Evolutionary conservation across 2,329 filamentous ascomycete species (phyloP).

Genomic region (Fusarium pininemorale): DNA sequence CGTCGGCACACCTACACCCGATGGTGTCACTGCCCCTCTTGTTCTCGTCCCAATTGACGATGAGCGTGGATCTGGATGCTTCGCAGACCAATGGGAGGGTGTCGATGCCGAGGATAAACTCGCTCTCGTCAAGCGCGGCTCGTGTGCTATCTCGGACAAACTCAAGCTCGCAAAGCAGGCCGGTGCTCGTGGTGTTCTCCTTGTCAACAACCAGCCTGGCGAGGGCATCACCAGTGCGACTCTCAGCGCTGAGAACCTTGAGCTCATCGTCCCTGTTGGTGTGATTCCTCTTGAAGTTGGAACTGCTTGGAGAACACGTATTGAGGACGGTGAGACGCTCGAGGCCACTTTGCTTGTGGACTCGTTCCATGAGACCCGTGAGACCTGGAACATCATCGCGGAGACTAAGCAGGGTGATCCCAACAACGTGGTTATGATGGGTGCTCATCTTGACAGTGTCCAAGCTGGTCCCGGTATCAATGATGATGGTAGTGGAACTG

Average conservation of each 20-base stretch:
- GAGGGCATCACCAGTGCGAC: slow-evolving; percentile 58
- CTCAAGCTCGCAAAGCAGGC: slow-evolving; percentile 54
- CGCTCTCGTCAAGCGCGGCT: slow-evolving; percentile 56
- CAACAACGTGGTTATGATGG: slow-evolving; percentile 54
- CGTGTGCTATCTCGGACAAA: slow-evolving; percentile 55
- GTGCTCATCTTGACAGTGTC: slow-evolving; percentile 54
- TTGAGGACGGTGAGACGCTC: slow-evolving; percentile 48
- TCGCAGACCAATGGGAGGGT: slow-evolving; percentile 55
- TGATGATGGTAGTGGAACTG: slow-evolving; percentile 53
- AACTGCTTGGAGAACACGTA: slow-evolving; percentile 46
- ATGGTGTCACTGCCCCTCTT: slow-evolving; percentile 50
- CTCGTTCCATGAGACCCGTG: slow-evolving; percentile 48
- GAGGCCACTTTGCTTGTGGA: slow-evolving; percentile 50
- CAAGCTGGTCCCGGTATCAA: slow-evolving; percentile 53
- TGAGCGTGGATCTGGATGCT: slow-evolving; percentile 52
- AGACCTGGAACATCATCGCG: slow-evolving; percentile 54
- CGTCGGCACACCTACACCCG: slow-evolving; percentile 52
- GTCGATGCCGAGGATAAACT: slow-evolving; percentile 56
- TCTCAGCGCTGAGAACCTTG: slow-evolving; percentile 55
- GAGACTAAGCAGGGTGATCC: slow-evolving; percentile 56
- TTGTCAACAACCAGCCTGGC: slow-evolving; percentile 70
- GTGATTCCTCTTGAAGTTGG: slow-evolving; percentile 50
- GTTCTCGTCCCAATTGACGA: slow-evolving; percentile 51
- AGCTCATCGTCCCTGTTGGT: slow-evolving; percentile 49
- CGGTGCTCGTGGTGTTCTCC: slow-evolving; percentile 58